Percentiles rank a stretch among this genome's conserved stretches.
Conservation (phyloP, 805 yeast species). For the Suhomyces vadensis region DNA sequence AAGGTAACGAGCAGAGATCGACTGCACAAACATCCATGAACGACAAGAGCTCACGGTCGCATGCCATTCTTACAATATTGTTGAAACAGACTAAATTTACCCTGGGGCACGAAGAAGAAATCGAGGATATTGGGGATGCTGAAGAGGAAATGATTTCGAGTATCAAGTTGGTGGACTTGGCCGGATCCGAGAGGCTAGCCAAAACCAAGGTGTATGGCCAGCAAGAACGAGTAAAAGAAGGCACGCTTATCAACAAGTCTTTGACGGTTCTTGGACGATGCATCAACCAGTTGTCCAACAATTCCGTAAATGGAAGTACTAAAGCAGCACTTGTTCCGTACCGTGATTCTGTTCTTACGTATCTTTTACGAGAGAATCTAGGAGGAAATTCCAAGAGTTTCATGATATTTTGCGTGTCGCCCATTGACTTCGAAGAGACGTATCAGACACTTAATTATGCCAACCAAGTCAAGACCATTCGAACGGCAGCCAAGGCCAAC, state of each 20-base stretch:
- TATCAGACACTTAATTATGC: slow-evolving; percentile 77
- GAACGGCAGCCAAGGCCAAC: slow-evolving; percentile 56
- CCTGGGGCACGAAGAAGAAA: slow-evolving; percentile 10
- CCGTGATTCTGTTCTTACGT: slow-evolving; percentile 73
- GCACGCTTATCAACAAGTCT: slow-evolving; percentile 75
- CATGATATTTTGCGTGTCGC: slow-evolving; percentile 84
- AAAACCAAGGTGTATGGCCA: slow-evolving; percentile 62
- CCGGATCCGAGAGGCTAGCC: slow-evolving; percentile 75
- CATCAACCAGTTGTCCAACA: slow-evolving; percentile 48
- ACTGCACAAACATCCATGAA: slow-evolving; percentile 77
- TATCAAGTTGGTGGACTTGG: slow-evolving; percentile 73
- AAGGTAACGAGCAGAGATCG: slow-evolving; percentile 59
- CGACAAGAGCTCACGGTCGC: slow-evolving; percentile 73
- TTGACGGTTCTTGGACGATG: slow-evolving; percentile 78
- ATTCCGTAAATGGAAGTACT: slow-evolving; percentile 19
- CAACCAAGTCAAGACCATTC: slow-evolving; percentile 68
- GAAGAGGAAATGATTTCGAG: slow-evolving; percentile 55
- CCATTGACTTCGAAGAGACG: slow-evolving; percentile 76
- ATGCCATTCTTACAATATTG: slow-evolving; percentile 69
- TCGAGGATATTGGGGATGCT: slow-evolving; percentile 35
- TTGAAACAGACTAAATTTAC: slow-evolving; percentile 57
- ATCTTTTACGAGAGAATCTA: slow-evolving; percentile 70
- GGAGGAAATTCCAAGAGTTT: slow-evolving; percentile 89
- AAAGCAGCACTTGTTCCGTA: slow-evolving; percentile 56
- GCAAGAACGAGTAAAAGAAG: slow-evolving; percentile 63